Evolutionary conservation across 768 basidiomycete species (phyloP).

Genomic region (Mycena polygramma): DNA sequence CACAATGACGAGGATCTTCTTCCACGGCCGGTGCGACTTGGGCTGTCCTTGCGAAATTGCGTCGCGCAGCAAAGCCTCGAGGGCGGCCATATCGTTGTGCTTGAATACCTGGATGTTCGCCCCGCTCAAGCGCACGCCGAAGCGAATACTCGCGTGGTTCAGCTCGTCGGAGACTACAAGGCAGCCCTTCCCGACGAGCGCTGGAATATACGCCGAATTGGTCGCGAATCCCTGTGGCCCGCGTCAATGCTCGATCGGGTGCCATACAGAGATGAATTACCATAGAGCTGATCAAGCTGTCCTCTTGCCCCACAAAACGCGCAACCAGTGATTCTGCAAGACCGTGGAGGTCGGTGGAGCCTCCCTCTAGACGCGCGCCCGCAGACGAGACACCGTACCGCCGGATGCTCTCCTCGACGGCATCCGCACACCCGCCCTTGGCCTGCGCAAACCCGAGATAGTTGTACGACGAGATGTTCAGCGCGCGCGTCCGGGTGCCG

Average conservation of each 20-base stretch:
- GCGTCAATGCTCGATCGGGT: not conserved
- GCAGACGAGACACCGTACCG: slow-evolving; percentile 86
- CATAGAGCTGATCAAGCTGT: slow-evolving; percentile 80
- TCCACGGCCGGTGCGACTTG: slow-evolving; percentile 98
- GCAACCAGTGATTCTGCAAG: slow-evolving; percentile 90
- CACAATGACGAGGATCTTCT: slow-evolving; percentile 95
- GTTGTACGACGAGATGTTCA: slow-evolving; percentile 99
- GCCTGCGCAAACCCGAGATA: slow-evolving; percentile 98
- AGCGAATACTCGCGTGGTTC: slow-evolving; percentile 96
- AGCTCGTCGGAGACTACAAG: slow-evolving; percentile 97
- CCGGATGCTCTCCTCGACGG: slow-evolving; percentile 85
- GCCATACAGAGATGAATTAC: not conserved
- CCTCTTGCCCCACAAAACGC: slow-evolving; percentile 90
- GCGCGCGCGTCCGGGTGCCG: slow-evolving; percentile 85
- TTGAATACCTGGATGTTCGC: slow-evolving; percentile 95
- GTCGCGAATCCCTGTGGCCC: slow-evolving; percentile 95
- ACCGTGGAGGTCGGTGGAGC: slow-evolving; percentile 87
- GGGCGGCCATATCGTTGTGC: slow-evolving; percentile 91
- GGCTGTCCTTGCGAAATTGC: slow-evolving; percentile 98
- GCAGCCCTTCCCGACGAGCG: slow-evolving; percentile 90
- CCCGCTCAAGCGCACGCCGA: slow-evolving; percentile 90
- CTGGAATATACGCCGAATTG: slow-evolving; percentile 94
- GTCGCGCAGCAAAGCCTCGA: slow-evolving; percentile 88
- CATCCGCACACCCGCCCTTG: slow-evolving; percentile 93
- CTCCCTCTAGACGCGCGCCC: slow-evolving; percentile 85